Evolutionary conservation across 805 yeast genomes (phyloP).

Genomic region (Lipomyces oligophaga): DNA sequence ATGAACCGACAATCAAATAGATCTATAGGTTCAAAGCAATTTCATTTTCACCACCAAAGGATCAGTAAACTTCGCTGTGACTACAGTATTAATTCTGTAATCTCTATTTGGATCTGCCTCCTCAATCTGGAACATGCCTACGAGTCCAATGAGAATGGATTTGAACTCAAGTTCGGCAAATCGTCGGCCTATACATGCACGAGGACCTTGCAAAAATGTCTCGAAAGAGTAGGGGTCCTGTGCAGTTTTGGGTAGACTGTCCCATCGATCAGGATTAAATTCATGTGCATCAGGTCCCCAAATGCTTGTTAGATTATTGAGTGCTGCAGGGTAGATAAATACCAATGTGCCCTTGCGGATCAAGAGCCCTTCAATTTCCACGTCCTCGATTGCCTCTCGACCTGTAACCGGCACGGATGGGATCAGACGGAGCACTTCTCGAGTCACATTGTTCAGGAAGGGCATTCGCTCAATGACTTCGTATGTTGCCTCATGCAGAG

Average conservation of each 20-base stretch:
- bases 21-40: too few species aligned
- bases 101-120: conserved; percentile 3
- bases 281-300: conserved; percentile 27
- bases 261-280: conserved; percentile 27
- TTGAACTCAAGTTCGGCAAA: conserved; percentile 24
- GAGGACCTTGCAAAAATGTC: conserved; percentile 24
- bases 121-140: conserved; percentile 11
- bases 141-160: conserved; percentile 10
- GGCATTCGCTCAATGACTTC: conserved; percentile 8
- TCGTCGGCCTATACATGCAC: conserved; percentile 23
- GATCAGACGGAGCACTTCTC: conserved; percentile 10
- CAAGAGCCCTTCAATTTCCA: conserved; percentile 7
- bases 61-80: conserved; percentile 12
- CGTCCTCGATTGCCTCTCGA: conserved; percentile 12
- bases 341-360: conserved; percentile 21
- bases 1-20: too few species aligned
- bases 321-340: conserved; percentile 4
- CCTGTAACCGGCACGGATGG: conserved; percentile 14
- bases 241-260: conserved; percentile 10
- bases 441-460: conserved; percentile 11
- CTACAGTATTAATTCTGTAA: background rate
- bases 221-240: conserved; percentile 12
- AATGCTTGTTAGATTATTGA: conserved; percentile 7
- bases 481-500: too few species aligned
- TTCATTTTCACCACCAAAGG: conserved; percentile 9